Base-by-base conservation (phyloP, 2,329 filamentous ascomycete species). In the Exserohilum turcica region DNA sequence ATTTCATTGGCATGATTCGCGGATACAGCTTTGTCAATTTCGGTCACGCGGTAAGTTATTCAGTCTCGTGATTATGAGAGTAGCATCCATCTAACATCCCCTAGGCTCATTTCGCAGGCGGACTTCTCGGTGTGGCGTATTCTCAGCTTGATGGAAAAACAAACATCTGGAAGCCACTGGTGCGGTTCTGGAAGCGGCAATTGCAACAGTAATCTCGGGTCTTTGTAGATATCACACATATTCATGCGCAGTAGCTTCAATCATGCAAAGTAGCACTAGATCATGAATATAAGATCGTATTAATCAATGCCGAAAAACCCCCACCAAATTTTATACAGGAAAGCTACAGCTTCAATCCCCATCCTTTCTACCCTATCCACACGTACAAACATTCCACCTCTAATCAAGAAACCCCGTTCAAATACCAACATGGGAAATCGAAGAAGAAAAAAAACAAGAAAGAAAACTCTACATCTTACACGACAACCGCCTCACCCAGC, bases 61-160 rank as follows among this genome's bases (percentile, higher is more conserved):
- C 29, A 36, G 9, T 7, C 8, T 27, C 15, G 13, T 32, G 10
- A 6, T 18, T 15, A 7, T 29, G 15, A 16, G 7, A 2, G 16
- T 6, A 4, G 2, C 21, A 15, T 37, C 2, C 21, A 15, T 37
- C 38, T 72, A 47, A 72, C 32, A 12, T 10, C 6, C 6, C 15
- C 7, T n/a, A 74, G 71, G 71, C 71, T 15, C 71, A 74, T 60
- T 56, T 74, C 5, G 61, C 60, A 16, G 71, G 71, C 12, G 64
- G 66, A 12, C 39, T 65, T 6, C 37, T 72, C 3, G 71, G 71
- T 3, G 55, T 70, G 3, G 65, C 61, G 9, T 74, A 74, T 48
- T 70, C 68, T 1, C 65, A 66, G 21, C 63, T 74, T 12, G 68
- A 74, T 44, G 71, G 71, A 3, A 68, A 71, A 29, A 66, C 61